These are phyloP conservation scores for Saposhnikovia divaricata DNA, from an alignment of 129 eudicot genomes.

Conservation along the genomic window DNA sequence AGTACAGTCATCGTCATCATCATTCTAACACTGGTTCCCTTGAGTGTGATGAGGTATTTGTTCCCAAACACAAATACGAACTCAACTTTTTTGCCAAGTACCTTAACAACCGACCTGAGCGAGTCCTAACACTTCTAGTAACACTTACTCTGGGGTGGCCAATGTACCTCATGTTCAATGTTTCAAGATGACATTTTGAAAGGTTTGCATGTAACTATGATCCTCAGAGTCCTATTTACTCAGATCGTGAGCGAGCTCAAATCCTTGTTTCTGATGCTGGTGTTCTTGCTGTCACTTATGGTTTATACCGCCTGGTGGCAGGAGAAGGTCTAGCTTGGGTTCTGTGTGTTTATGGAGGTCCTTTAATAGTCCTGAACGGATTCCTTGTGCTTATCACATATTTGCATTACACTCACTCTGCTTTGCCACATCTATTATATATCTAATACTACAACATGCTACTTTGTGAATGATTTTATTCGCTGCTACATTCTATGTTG, in stretches of 20 bases:
- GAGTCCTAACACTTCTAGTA: slow-evolving; percentile 10
- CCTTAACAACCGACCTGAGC: slow-evolving; percentile 14
- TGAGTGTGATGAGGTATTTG: slow-evolving; percentile 18
- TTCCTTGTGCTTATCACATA: slow-evolving; percentile 15
- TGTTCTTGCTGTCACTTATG: slow-evolving; percentile 8
- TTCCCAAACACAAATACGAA: slow-evolving; percentile 12
- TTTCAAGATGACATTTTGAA: slow-evolving; percentile 9
- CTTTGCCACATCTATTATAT: slow-evolving; percentile 17
- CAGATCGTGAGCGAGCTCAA: slow-evolving; percentile 13
- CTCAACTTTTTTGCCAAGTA: slow-evolving; percentile 11
- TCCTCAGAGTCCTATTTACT: slow-evolving; percentile 17
- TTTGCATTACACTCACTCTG: slow-evolving; percentile 22
- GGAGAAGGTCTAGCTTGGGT: slow-evolving; percentile 17
- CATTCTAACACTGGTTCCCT: slow-evolving; percentile 16
- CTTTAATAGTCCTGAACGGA: slow-evolving; percentile 13
- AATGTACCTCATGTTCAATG: slow-evolving; percentile 12
- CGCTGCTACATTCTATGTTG: no score
- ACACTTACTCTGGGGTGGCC: slow-evolving; percentile 20
- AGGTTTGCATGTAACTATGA: slow-evolving; percentile 18
- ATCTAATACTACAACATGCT: no score
- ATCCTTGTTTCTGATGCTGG: slow-evolving; percentile 14
- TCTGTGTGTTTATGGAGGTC: slow-evolving; percentile 17
- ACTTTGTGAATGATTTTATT: no score
- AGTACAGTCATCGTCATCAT: slow-evolving; percentile 15
- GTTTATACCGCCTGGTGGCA: not conserved